Evolutionary conservation across 2,329 filamentous ascomycete genomes (phyloP).

Genomic region (Epichloe scottii): DNA sequence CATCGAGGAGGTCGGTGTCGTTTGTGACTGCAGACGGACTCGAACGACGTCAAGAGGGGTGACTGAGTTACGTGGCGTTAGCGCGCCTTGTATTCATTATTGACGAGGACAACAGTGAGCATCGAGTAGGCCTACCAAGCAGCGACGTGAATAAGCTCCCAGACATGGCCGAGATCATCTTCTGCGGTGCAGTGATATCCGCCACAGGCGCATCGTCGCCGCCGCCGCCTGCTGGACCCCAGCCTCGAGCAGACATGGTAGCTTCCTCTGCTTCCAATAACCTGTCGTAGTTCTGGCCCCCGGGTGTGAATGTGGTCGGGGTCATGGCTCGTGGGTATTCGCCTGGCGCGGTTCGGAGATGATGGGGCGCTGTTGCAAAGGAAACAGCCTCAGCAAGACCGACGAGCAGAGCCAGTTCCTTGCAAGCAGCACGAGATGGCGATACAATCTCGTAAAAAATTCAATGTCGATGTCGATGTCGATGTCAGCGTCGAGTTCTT

Average conservation of each 20-base stretch:
- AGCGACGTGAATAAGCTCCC: constrained; percentile 85
- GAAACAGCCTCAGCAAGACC: background rate
- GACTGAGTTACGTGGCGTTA: constrained; percentile 36
- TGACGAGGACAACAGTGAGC: background rate
- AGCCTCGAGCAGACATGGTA: constrained; percentile 15
- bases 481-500: background rate
- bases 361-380: background rate
- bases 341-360: background rate
- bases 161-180: constrained; percentile 88
- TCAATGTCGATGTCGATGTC: background rate
- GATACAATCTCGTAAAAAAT: background rate
- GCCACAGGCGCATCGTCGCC: constrained; percentile 25
- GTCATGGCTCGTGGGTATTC: constrained; percentile 1
- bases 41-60: constrained; percentile 95
- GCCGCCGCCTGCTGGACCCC: constrained; percentile 3
- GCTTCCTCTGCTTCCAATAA: constrained; percentile 16
- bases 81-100: background rate
- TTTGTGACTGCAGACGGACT: constrained; percentile 83
- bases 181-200: constrained; percentile 72
- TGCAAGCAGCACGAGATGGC: constrained; percentile 1
- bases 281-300: constrained; percentile 17
- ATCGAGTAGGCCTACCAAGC: constrained; percentile 48
- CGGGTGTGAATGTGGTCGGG: constrained; percentile 6
- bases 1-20: constrained; percentile 33
- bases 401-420: constrained; percentile 1